Base-by-base conservation (phyloP, 306 rosid genomes). In the Ormosia emarginata region DNA sequence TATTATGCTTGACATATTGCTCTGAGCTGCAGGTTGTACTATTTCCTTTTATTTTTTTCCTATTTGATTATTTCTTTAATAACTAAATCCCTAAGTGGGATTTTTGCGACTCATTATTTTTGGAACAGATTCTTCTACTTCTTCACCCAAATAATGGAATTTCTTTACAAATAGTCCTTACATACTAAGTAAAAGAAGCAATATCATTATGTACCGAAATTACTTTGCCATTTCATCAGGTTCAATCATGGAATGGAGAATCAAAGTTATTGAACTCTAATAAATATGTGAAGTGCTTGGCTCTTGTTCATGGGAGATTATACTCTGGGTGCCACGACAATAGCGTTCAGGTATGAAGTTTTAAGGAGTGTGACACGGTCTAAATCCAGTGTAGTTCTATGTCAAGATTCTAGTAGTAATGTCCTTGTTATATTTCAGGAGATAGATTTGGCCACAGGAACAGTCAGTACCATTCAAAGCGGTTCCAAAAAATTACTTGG, bases 281-380 rank as follows among this genome's bases (percentile, higher is more conserved):
- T 81, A 95, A 93, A 88, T 76, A 88, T 55, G 97, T 90, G 65
- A 95, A 86, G 91, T 90, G 92, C 83, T 87, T 95, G 90, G 86
- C 89, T 85, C 91, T 89, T 69, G 84, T 71, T 40, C 63, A 69
- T 1, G 93, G 92, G 44, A 93, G 81, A 85, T 83, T 95, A 17
- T 93, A 86, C 71, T 95, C 98, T 57, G 98, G 98, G 82, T 93
- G 99, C 85, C 93, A 92, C 11, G 99, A 95, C 59, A 88, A 81
- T 59, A 92, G 93, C 74, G 87, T 95, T 86, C 98, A 94, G 94
- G 98, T 92, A 90, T 70, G 67, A 18, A 65, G 18, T 10, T 50
- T 79, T 74, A 14, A 43, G 33, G 64, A 55, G 66, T 80, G 17
- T 55, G 62, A 57, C 9, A 24, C 43, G 11, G 75, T 64, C 75